phyloP scores from a whole-genome alignment of 495 filamentous ascomycete genomes.

The Penicillium coprophilum region DNA sequence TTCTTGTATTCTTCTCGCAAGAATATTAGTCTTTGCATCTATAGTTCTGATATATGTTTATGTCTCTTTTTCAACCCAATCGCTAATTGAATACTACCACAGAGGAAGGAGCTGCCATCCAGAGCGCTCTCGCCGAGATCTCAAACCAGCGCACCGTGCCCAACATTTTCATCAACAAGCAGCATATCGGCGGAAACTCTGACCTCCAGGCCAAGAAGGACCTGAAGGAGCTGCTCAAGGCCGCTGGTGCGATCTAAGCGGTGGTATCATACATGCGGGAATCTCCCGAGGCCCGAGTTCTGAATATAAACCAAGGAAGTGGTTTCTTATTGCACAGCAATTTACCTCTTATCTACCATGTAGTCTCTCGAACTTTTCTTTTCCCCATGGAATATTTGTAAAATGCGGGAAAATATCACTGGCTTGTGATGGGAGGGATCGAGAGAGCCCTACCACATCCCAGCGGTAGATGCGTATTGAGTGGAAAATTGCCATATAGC shows the following conservation, averaged over 20 bases:
- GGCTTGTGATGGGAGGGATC: not conserved
- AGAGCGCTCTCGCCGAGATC: slow-evolving; percentile 78
- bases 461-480: slow-evolving; percentile 3
- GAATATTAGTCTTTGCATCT: not conserved
- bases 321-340: slow-evolving; percentile 4
- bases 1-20: not conserved
- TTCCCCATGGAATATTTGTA: not conserved
- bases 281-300: not conserved
- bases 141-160: slow-evolving; percentile 84
- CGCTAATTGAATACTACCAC: slow-evolving; percentile 4
- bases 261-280: not conserved
- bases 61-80: not conserved
- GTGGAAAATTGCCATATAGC: slow-evolving; percentile 5
- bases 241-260: slow-evolving; percentile 63
- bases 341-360: not conserved
- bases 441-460: not conserved
- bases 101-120: slow-evolving; percentile 81
- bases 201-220: slow-evolving; percentile 70
- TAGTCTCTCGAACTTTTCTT: not conserved
- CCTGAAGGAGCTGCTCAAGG: slow-evolving; percentile 59
- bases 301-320: not conserved
- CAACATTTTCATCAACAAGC: slow-evolving; percentile 86
- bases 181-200: slow-evolving; percentile 96
- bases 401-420: not conserved
- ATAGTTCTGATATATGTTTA: not conserved